Base-by-base conservation (phyloP, 441 rosid species). In the Populus tomentosa region DNA sequence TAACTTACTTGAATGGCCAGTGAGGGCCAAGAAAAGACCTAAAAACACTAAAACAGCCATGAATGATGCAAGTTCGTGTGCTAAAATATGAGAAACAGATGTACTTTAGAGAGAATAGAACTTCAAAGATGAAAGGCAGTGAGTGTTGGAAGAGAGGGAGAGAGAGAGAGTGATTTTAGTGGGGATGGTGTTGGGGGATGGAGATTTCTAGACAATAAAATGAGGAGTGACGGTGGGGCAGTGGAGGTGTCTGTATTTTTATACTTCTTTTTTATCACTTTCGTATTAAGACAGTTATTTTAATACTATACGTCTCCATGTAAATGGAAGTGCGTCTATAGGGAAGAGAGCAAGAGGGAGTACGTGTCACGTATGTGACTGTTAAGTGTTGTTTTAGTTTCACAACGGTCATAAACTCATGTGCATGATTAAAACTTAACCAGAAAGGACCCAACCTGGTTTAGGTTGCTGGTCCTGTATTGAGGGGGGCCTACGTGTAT, bases 1-100 rank as follows among this genome's bases (percentile, higher is more conserved):
- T 9, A 53, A 73, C 88, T 89, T 87, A 95, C 98, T 89, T 84
- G 98, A 89, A 82, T 83, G 83, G 32, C 84, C 90, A 56, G 85
- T 76, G 32, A 93, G 75, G 85, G 92, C 88, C 78, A 87, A 78
- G 82, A 91, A 83, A 71, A 91, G 84, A 85, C 88, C 73, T 28
- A 90, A 74, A 74, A 36, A 76, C 26, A 87, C 74, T 42, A 89
- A 64, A 82, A 82, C 63, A 79, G 84, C 82, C 95, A 93, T 93
- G 87, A 80, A 83, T 64, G 77, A 75, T 59, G 70, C 67, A 76
- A 78, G 78, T 63, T 68, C 28, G 32, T 4, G 68, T 4, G 40
- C 79, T 62, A 32, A 68, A 59, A n/a, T 75, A 24, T 21, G 70
- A 53, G 82, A 42, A 72, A 70, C 32, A 24, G 26, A 50, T 63